Base-by-base conservation (phyloP, 2,329 filamentous ascomycete genomes). In the Cadophora sp. region DNA sequence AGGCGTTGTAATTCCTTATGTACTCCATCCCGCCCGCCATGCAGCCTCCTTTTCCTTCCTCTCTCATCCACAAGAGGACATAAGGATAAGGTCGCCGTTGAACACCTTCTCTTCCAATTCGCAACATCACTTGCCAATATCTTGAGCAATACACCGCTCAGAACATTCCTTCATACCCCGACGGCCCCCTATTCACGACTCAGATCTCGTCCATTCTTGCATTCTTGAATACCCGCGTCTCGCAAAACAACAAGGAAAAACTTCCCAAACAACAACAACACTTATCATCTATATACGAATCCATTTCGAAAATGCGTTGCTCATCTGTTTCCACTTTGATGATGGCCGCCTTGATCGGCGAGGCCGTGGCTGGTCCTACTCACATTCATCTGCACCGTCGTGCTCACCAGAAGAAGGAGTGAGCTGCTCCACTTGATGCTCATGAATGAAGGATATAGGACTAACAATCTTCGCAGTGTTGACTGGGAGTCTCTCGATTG, bases 331-430 rank as follows among this genome's bases (percentile, higher is more conserved):
- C 72, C 66, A 71, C 69, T 8, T 61, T 75, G 60, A 51, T 76
- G 55, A 30, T 77, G 70, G 73, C 73, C 58, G 74, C 74, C 68
- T 61, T 76, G 68, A 64, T 76, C 65, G 68, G 72, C 62, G 74
- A 76, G 65, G 73, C 68, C 64, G 62, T 77, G 65, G 75, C 74
- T 67, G 70, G 73, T 45, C 76, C 76, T 67, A 67, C 74, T 43
- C 74, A 76, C 66, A 66, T 61, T 39, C 75, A 76, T 64, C 59
- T 72, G 22, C 75, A 76, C 62, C 71, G 69, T 50, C 68, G 70
- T 53, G 63, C 62, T 7, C 75, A 77, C 60, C 64, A 74, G 61
- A 76, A 76, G 72, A 76, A 74, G 61, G 70, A 73, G 76, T 77
- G 75, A 76, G 64, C 27, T 43, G 18, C 43, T 33, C 24, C 11